These are phyloP conservation scores for Inosperma sp. DNA, from an alignment of 768 basidiomycete species.

Conservation along the genomic window DNA sequence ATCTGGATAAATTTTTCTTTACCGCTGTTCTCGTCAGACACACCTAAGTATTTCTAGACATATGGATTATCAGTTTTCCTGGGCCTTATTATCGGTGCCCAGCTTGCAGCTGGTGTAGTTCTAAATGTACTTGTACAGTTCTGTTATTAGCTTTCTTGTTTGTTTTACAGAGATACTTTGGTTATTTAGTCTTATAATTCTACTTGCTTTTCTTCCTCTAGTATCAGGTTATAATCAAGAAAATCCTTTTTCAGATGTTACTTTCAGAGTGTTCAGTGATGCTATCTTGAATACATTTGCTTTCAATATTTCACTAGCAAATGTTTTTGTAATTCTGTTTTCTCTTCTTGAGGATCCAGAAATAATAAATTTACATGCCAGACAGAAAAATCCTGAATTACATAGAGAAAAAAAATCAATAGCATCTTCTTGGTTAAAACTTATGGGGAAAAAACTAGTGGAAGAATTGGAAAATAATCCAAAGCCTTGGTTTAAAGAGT, in stretches of 20 bases:
- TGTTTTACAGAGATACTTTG: neutral
- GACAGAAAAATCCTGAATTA: conserved; percentile 8
- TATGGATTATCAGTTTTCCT: no score
- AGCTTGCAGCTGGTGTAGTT: no score
- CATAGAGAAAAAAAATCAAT: neutral
- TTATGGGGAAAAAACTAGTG: neutral
- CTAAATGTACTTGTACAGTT: neutral
- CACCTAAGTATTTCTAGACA: no score
- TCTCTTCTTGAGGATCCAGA: conserved; percentile 16
- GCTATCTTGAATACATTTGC: conserved; percentile 15
- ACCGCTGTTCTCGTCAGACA: no score
- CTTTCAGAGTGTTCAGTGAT: conserved; percentile 14
- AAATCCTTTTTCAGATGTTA: conserved; percentile 15
- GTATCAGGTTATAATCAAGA: neutral
- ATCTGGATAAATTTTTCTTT: no score
- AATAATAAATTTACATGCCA: conserved; percentile 16
- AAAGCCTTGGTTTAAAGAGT: neutral
- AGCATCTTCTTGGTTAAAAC: conserved; percentile 2
- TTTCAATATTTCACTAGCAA: conserved; percentile 13
- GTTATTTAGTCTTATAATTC: neutral
- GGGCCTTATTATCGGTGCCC: no score
- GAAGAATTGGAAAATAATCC: neutral
- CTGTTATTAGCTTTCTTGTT: neutral
- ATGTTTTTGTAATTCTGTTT: conserved; percentile 16
- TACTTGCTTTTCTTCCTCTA: neutral